Conservation (phyloP, 768 basidiomycete genomes). For the Punctularia strigosozonata region DNA sequence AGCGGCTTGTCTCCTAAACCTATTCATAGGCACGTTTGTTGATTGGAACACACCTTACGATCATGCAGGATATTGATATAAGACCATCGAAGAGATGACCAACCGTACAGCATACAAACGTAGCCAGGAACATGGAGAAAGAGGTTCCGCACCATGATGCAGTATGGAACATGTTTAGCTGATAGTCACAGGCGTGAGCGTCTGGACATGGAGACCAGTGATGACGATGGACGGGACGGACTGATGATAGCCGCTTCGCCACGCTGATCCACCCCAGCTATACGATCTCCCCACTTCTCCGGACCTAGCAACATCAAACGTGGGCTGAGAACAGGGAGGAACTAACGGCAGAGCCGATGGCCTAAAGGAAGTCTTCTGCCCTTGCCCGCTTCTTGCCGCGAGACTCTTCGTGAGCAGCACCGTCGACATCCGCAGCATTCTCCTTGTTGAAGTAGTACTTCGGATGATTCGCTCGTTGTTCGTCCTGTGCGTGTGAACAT, state of each 20-base stretch:
- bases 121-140: no score
- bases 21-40: no score
- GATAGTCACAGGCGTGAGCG: no score
- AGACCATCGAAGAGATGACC: no score
- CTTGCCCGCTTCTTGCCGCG: slow-evolving; percentile 78
- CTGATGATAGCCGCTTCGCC: slow-evolving; percentile 5
- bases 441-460: slow-evolving; percentile 47
- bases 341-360: background rate
- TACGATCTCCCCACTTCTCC: background rate
- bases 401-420: slow-evolving; percentile 37
- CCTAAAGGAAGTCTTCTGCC: slow-evolving; percentile 74
- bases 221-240: slow-evolving; percentile 10
- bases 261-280: background rate
- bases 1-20: no score
- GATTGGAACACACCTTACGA: no score
- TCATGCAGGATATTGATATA: no score
- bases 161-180: no score
- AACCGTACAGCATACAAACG: no score
- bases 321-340: background rate
- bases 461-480: slow-evolving; percentile 53
- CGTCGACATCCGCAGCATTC: slow-evolving; percentile 20
- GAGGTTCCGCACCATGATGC: no score
- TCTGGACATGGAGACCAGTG: no score
- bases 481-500: slow-evolving; percentile 39
- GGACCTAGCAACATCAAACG: background rate